Evolutionary conservation across 2,329 filamentous ascomycete species (phyloP).

Genomic region (Colletotrichum gloeosporioides): DNA sequence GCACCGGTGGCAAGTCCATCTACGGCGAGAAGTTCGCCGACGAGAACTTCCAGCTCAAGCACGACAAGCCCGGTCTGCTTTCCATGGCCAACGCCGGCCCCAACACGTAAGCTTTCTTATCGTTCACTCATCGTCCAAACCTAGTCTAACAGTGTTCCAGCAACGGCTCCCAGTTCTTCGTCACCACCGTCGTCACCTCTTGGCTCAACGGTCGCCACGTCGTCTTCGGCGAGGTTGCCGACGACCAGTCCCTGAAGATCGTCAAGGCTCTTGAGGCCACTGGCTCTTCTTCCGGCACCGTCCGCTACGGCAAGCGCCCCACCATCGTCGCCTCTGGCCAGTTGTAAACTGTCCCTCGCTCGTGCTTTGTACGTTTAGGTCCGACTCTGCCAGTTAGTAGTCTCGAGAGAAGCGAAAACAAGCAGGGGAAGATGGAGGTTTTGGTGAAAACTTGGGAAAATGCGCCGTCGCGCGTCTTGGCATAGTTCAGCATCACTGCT

Average conservation of each 20-base stretch:
- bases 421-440: not conserved
- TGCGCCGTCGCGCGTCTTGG: constrained; percentile 2
- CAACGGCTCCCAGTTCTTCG: constrained; percentile 98
- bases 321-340: constrained; percentile 62
- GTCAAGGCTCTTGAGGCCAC: constrained; percentile 68
- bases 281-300: constrained; percentile 58
- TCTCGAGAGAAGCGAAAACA: not conserved
- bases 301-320: constrained; percentile 62
- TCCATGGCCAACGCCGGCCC: constrained; percentile 96
- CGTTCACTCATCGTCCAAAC: not conserved
- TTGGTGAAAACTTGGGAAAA: constrained; percentile 11
- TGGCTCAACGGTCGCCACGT: constrained; percentile 87
- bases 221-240: constrained; percentile 79
- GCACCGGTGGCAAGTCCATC: constrained; percentile 91
- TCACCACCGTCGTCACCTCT: constrained; percentile 89
- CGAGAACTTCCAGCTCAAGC: constrained; percentile 85
- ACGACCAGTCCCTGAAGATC: constrained; percentile 51
- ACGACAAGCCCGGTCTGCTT: constrained; percentile 77
- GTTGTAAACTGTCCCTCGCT: constrained; percentile 39
- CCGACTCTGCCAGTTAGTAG: not conserved
- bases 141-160: constrained; percentile 55
- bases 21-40: constrained; percentile 94
- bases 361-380: constrained; percentile 25
- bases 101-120: constrained; percentile 73
- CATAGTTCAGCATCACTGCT: not conserved